phyloP scores from a whole-genome alignment of 495 filamentous ascomycete genomes.

The Durotheca rogersii region DNA sequence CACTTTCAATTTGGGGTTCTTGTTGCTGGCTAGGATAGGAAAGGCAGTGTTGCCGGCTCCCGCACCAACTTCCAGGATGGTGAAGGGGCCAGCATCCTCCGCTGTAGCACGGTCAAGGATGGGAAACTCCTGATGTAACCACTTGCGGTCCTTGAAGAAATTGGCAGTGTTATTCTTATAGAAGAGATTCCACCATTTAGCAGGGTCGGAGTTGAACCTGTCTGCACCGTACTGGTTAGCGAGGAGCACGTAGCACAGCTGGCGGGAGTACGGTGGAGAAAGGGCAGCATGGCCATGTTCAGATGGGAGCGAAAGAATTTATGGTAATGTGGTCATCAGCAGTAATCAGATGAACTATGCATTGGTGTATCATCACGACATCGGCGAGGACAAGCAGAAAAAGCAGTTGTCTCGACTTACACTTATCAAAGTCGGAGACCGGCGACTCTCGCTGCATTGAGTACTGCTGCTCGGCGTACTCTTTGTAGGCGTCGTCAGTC shows the following conservation, averaged over 20 bases:
- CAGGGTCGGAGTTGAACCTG: conserved; percentile 85
- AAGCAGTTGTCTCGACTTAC: conserved; percentile 42
- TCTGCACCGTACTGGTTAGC: conserved; percentile 45
- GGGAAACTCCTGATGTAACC: conserved; percentile 93
- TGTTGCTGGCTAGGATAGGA: conserved; percentile 76
- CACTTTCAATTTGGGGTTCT: conserved; percentile 73
- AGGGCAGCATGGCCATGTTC: too few species aligned
- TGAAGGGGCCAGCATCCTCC: conserved; percentile 58
- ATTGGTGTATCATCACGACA: conserved; percentile 57
- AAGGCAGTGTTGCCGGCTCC: conserved; percentile 97
- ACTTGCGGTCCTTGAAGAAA: conserved; percentile 99
- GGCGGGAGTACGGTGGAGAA: conserved; percentile 2
- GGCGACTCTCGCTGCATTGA: conserved; percentile 76
- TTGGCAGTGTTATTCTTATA: conserved; percentile 93
- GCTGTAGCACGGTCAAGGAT: conserved; percentile 69
- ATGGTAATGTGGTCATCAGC: conserved; percentile 53
- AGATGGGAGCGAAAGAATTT: conserved; percentile 68
- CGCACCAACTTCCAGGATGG: conserved; percentile 86
- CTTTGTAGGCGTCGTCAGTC: conserved; percentile 77
- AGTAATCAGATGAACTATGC: conserved; percentile 65
- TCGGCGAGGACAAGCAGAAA: conserved; percentile 14
- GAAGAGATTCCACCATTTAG: conserved; percentile 95
- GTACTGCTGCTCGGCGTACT: conserved; percentile 79
- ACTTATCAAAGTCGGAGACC: conserved; percentile 83
- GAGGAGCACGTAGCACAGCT: conserved; percentile 2